Percentiles rank a stretch among this genome's conserved stretches.
These are phyloP conservation scores for Leccinellum albellum DNA, from an alignment of 768 basidiomycete genomes.

Conservation along the genomic window DNA sequence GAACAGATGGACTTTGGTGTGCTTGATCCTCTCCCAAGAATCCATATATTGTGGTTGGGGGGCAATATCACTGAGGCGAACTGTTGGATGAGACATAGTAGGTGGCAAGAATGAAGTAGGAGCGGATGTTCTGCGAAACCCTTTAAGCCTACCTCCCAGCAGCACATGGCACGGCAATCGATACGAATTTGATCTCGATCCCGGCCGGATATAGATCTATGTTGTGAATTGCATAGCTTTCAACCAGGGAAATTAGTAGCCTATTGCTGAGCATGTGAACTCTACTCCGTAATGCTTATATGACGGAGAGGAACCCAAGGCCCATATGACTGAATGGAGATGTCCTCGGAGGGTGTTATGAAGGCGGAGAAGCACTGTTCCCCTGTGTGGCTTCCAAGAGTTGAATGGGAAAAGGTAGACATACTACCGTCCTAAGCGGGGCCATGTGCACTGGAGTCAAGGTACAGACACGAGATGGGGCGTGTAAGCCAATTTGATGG, in stretches of 20 bases:
- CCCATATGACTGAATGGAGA: neutral
- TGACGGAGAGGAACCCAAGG: neutral
- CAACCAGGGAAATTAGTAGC: neutral
- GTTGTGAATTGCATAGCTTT: slow-evolving; percentile 2
- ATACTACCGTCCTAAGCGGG: neutral
- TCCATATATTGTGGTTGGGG: slow-evolving; percentile 38
- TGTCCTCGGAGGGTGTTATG: slow-evolving; percentile 3
- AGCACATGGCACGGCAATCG: neutral
- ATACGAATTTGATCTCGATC: neutral
- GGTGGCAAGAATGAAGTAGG: neutral
- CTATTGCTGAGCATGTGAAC: neutral
- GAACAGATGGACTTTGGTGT: slow-evolving; percentile 47
- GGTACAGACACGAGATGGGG: neutral
- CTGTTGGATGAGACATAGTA: slow-evolving; percentile 24
- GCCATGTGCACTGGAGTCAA: neutral
- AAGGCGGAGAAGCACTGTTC: neutral
- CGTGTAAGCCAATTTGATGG: neutral
- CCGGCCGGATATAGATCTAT: neutral
- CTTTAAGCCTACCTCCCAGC: slow-evolving; percentile 4
- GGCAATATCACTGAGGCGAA: slow-evolving; percentile 42
- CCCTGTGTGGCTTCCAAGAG: neutral
- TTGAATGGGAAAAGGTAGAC: slow-evolving; percentile 1
- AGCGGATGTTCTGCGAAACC: neutral
- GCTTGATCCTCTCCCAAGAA: slow-evolving; percentile 49
- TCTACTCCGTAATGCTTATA: neutral